Base-by-base conservation (phyloP, 2,329 filamentous ascomycete genomes). In the Leptosphaerulina australis region DNA sequence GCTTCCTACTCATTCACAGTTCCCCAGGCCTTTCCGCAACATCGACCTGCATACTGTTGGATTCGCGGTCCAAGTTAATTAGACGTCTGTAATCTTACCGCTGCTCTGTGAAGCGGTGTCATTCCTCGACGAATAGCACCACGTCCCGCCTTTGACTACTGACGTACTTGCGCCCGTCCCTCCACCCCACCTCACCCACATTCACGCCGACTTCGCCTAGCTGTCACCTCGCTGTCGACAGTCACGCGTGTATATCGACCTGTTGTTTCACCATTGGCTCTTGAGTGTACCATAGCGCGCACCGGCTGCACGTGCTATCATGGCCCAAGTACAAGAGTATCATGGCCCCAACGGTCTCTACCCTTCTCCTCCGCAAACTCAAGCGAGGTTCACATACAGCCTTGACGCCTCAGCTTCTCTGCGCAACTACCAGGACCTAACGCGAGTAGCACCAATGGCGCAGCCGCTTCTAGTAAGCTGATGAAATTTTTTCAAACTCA, bases 101-200 rank as follows among this genome's bases (percentile, higher is more conserved):
- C 60, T 56, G 20, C 46, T 47, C 43, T 54, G 66, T 64, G 58
- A 62, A 58, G 64, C 53, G 52, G 59, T 62, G 48, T 47, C 44
- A 37, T 48, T 50, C 52, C 54, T 52, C 33, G 51, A 50, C 62
- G 56, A 64, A 59, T 62, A 48, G 57, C 24, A 49, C 43, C 44
- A 48, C 44, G 33, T 33, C 41, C 44, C 36, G 40, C 43, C 36
- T 56, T 64, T 59, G 61, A 59, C 62, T 35, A 55, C 55, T 50
- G 45, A 59, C 40, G 44, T 40, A 50, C 38, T 55, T 47, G 48
- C 49, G 38, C 48, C 58, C 41, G 40, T 29, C 38, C 39, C 44
- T 33, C 52, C 36, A 47, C 47, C 49, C 51, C 53, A 51, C 48
- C 39, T 41, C 53, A 49, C 41, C 26, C 46, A 26, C 51, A 58